phyloP scores from a whole-genome alignment of 331 rosid genomes.

The Quercus lobata region DNA sequence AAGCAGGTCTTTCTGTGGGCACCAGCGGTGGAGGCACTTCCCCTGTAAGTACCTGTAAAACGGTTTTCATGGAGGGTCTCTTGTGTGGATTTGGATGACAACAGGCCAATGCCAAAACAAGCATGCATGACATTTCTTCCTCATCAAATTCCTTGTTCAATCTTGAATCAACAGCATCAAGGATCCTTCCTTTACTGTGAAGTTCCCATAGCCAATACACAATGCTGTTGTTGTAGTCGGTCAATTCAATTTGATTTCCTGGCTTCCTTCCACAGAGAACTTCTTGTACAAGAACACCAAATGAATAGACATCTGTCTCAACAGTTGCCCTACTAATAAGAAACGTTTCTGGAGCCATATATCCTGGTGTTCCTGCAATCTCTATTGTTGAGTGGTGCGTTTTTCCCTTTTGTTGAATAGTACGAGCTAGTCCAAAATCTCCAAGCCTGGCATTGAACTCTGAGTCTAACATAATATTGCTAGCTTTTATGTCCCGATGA shows the following conservation, averaged over 20 bases:
- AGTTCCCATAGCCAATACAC: conserved; percentile 72
- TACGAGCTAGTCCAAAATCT: conserved; percentile 79
- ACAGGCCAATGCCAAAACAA: conserved; percentile 56
- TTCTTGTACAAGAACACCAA: conserved; percentile 64
- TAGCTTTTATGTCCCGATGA: conserved; percentile 71
- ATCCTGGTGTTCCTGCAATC: conserved; percentile 82
- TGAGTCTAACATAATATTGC: conserved; percentile 72
- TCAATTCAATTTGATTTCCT: conserved; percentile 29
- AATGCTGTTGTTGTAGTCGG: conserved; percentile 46
- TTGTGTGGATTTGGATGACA: conserved; percentile 66
- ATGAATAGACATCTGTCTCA: conserved; percentile 75
- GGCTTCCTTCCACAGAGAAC: conserved; percentile 70
- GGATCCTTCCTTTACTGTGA: conserved; percentile 34
- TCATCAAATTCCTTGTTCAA: conserved; percentile 11
- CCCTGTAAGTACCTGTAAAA: conserved; percentile 51
- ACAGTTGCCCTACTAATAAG: conserved; percentile 54
- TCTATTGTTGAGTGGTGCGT: conserved; percentile 76
- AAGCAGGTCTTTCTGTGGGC: conserved; percentile 53
- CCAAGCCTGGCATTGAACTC: conserved; percentile 57
- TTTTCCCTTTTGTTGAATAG: conserved; percentile 38
- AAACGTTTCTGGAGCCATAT: conserved; percentile 82
- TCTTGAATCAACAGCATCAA: conserved; percentile 44
- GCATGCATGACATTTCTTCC: conserved; percentile 25
- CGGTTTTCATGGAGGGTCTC: conserved; percentile 63
- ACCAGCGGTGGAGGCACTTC: conserved; percentile 48